Conservation (phyloP, 176 grass and related monocot species). For the Stipa capillata region DNA sequence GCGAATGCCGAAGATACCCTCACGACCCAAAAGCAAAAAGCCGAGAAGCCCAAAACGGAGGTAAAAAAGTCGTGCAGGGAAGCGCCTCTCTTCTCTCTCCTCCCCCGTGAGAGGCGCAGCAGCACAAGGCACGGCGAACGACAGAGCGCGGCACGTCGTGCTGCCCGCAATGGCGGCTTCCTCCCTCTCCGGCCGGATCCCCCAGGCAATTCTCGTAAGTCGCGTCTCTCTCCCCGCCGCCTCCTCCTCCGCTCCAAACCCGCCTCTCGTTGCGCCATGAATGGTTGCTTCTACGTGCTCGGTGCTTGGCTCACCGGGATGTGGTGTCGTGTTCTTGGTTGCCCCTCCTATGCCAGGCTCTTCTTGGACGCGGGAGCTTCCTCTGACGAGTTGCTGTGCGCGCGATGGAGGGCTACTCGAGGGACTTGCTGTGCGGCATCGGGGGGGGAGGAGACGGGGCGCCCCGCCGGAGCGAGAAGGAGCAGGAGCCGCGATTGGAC, state of each 20-base stretch:
- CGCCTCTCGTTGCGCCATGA: not conserved
- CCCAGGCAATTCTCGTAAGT: slow-evolving; percentile 2
- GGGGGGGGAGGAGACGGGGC: not conserved
- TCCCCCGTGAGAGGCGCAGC: not conserved
- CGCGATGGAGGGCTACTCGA: slow-evolving; percentile 27
- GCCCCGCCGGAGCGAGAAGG: too few species aligned
- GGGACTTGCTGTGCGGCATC: slow-evolving; percentile 20
- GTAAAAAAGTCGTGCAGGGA: not conserved
- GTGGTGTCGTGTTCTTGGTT: not conserved
- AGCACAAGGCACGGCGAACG: not conserved
- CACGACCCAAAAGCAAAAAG: slow-evolving; percentile 34
- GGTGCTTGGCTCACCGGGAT: not conserved
- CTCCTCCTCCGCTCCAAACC: not conserved
- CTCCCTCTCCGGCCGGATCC: not conserved
- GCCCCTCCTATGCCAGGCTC: not conserved
- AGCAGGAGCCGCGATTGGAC: not conserved
- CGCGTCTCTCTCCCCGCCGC: not conserved
- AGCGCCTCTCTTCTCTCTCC: not conserved
- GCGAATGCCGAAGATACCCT: slow-evolving; percentile 24
- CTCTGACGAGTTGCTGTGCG: not conserved
- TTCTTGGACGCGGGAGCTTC: slow-evolving; percentile 8
- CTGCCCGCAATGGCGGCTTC: slow-evolving; percentile 23
- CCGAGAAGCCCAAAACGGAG: not conserved
- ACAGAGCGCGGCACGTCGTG: not conserved
- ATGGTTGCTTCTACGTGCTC: not conserved